These are phyloP conservation scores for Gracilaria domingensis DNA, from an alignment of 23 red algal species.

Conservation along the genomic window DNA sequence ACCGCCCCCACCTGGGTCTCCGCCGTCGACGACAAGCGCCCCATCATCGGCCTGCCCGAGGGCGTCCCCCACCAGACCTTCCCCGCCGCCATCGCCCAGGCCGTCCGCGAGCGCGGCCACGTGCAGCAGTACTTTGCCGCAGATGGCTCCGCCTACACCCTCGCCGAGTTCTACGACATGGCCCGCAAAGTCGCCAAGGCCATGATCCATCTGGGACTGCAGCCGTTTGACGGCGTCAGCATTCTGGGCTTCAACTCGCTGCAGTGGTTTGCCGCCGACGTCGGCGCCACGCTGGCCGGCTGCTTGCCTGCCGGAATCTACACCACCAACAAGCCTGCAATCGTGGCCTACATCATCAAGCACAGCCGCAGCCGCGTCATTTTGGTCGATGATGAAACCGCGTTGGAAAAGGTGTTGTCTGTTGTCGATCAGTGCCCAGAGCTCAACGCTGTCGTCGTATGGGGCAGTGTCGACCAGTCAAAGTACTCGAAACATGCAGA, in stretches of 20 bases:
- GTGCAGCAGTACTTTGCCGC: constrained; percentile 15
- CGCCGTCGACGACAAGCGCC: not conserved
- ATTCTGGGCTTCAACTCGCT: constrained; percentile 89
- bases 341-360: constrained; percentile 75
- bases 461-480: constrained; percentile 36
- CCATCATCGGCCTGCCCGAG: not conserved
- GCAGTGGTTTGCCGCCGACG: constrained; percentile 81
- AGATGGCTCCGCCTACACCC: constrained; percentile 39
- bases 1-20: not conserved
- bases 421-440: constrained; percentile 23
- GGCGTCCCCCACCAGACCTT: not conserved
- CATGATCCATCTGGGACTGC: constrained; percentile 41
- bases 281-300: constrained; percentile 76
- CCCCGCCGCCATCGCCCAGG: not conserved
- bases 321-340: constrained; percentile 71
- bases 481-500: constrained; percentile 20
- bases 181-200: constrained; percentile 56
- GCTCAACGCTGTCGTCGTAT: constrained; percentile 67
- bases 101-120: not conserved
- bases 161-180: constrained; percentile 43
- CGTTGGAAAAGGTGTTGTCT: constrained; percentile 64
- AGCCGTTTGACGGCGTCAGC: constrained; percentile 57
- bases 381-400: constrained; percentile 80
- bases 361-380: constrained; percentile 60
- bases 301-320: constrained; percentile 80